These are phyloP conservation scores for Purshia tridentata DNA, from an alignment of 306 rosid species.

Conservation along the genomic window DNA sequence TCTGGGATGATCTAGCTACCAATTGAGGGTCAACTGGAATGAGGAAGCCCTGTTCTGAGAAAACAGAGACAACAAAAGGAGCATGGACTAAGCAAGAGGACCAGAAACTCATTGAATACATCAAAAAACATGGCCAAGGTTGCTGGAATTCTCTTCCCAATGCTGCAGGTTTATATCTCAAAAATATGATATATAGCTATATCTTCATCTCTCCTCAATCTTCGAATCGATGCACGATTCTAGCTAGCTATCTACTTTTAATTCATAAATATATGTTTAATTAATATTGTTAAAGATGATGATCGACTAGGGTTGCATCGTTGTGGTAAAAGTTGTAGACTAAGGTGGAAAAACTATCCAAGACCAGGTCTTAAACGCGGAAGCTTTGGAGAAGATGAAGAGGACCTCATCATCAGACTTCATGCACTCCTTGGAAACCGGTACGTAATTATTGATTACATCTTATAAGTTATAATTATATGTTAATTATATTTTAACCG, in stretches of 20 bases:
- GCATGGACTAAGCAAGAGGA: conserved; percentile 52
- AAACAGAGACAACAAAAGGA: conserved; percentile 35
- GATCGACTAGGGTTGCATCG: conserved; percentile 40
- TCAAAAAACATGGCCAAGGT: conserved; percentile 43
- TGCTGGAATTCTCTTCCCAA: conserved; percentile 42
- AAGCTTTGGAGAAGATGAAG: conserved; percentile 50
- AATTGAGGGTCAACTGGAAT: background rate
- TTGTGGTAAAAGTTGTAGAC: conserved; percentile 50
- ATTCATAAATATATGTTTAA: background rate
- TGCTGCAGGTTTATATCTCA: conserved; percentile 38
- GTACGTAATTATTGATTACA: conserved; percentile 5
- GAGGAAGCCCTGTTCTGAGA: conserved; percentile 37
- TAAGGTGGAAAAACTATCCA: conserved; percentile 49
- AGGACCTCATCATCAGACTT: conserved; percentile 55
- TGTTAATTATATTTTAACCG: no score
- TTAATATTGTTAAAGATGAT: background rate
- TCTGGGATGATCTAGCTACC: no score
- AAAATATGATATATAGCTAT: no score
- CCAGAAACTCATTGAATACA: conserved; percentile 42
- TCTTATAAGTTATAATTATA: background rate
- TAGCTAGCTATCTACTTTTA: no score
- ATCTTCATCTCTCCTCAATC: no score
- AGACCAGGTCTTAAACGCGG: conserved; percentile 48
- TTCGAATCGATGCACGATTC: no score
- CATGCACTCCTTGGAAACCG: conserved; percentile 59